Evolutionary conservation across 129 eudicot genomes (phyloP), one percentile per base, ranked within the genome.

Genomic region (Smallanthus sonchifolius): DNA sequence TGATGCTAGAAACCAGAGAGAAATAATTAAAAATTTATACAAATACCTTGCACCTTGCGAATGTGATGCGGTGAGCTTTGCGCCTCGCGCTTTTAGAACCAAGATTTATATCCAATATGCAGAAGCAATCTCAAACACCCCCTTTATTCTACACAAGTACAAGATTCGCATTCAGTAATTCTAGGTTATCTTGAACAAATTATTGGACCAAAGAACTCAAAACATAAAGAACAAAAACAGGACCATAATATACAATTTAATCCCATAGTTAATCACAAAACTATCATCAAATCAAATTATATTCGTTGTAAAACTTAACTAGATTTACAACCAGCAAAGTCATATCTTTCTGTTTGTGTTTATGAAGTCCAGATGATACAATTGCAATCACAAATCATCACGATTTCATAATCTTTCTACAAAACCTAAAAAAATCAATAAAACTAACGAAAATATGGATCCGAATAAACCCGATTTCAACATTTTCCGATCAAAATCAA

Each of bases 371-470:
- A 71, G 16, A 51, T 63, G 10, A 51, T 8, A 65, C 68, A 72
- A 71, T 79, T 72, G 47, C 49, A 34, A 63, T 47, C 30, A 63
- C 32, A 63, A 62, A 71, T 39, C 72, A 78, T 51, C 72, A 49
- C 30, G 82, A 70, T 78, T 71, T 49, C 35, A 37, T 15, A 56
- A 59, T 28, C 55, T 16, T 38, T 40, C 28, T 19, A 56, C 43
- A 42, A 48, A 32, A 54, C 73, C 82, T 71, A 72, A 2, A 64
- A 34, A 43, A 19, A 34, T 45, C 43, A 45, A 60, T 16, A 35
- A 44, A 35, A 24, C 24, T 5, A 76, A 67, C 47, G 54, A 49
- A 19, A 6, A 60, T 24, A 15, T 20, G 63, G 37, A 30, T 59
- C 60, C 48, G 70, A 78, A 37, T 3, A 28, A 19, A 35, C 38